These are phyloP conservation scores for Cnidoscolus chayamansa DNA, from an alignment of 441 rosid genomes.

Conservation along the genomic window DNA sequence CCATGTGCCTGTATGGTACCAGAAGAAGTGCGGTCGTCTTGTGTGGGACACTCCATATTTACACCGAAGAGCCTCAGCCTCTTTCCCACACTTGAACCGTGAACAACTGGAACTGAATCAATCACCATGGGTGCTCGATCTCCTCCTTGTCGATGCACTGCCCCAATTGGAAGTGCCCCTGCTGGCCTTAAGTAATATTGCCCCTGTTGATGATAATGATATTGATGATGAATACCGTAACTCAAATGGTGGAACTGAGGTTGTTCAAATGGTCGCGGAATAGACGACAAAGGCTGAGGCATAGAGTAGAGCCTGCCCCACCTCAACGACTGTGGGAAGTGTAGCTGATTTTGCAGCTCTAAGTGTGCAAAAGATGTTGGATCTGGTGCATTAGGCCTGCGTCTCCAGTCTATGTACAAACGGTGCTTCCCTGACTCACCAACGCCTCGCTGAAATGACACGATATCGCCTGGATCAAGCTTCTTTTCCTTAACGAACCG, in stretches of 20 bases:
- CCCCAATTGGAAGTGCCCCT: slow-evolving; percentile 35
- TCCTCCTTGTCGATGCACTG: slow-evolving; percentile 19
- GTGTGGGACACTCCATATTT: slow-evolving; percentile 57
- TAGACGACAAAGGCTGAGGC: slow-evolving; percentile 33
- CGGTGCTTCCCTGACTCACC: slow-evolving; percentile 60
- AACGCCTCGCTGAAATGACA: slow-evolving; percentile 79
- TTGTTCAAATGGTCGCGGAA: slow-evolving; percentile 29
- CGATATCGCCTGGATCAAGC: slow-evolving; percentile 88
- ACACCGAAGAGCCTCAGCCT: slow-evolving; percentile 67
- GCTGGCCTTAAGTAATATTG: slow-evolving; percentile 43
- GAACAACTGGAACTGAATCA: slow-evolving; percentile 62
- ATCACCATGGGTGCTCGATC: slow-evolving; percentile 38
- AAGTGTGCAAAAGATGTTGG: slow-evolving; percentile 35
- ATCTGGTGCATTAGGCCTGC: slow-evolving; percentile 60
- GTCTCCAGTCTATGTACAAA: slow-evolving; percentile 86
- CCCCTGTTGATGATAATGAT: slow-evolving; percentile 23
- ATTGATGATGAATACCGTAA: slow-evolving; percentile 33
- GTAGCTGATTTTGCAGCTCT: slow-evolving; percentile 49
- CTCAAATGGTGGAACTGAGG: slow-evolving; percentile 27
- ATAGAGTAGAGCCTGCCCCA: slow-evolving; percentile 53
- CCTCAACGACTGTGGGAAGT: slow-evolving; percentile 40
- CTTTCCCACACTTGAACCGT: slow-evolving; percentile 49
- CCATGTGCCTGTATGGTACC: slow-evolving; percentile 24
- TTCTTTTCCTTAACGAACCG: slow-evolving; percentile 95
- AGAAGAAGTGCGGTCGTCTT: slow-evolving; percentile 36